Evolutionary conservation across 2,329 filamentous ascomycete species (phyloP), one percentile per base, ranked within the genome.

Genomic region (Neofusicoccum parvum): DNA sequence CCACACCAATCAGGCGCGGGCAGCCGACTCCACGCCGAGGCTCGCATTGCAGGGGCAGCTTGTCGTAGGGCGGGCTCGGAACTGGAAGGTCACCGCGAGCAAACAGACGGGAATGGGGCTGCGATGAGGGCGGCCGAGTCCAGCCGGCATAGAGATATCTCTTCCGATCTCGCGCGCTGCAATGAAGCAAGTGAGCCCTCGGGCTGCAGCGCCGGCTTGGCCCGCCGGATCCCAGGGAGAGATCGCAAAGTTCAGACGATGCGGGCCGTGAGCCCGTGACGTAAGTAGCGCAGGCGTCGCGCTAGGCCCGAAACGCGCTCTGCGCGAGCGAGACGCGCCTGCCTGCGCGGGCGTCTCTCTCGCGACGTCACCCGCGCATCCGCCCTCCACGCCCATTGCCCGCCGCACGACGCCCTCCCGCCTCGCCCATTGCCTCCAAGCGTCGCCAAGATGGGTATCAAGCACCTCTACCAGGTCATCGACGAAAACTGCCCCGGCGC

Each of bases 401-500:
- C 63, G 34, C 51, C 36, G n/a, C 50, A 41, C 59, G 45, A 45
- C 59, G 20, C 46, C 36, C 36, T 27, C 36, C 15, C 20, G 46
- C 45, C 45, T n/a, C 36, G 45, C 45, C 23, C 43, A 20, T 41
- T 23, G n/a, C 53, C 12, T 9, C 23, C 27, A 23, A 11, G 32
- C 50, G 50, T 23, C 53, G 54, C 53, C 41, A 67, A 64, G 6
- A 79, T 79, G 76, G 76, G 76, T 71, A 79, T 79, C 68, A 79
- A 79, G 45, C 70, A 80, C 68, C 74, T 83, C n/a, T 80, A 74
- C 75, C 80, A 82, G 72, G 74, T 84, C 69, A 82, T 84, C 70
- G 78, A 78, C 67, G 94, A 97, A 76, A 91, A 98, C 82, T 92
- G 93, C 70, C 95, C 95, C n/a, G 92, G 94, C 80, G 91, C 95